These are phyloP conservation scores for Didymella sp. DNA, from an alignment of 2,329 filamentous ascomycete genomes.

Conservation along the genomic window DNA sequence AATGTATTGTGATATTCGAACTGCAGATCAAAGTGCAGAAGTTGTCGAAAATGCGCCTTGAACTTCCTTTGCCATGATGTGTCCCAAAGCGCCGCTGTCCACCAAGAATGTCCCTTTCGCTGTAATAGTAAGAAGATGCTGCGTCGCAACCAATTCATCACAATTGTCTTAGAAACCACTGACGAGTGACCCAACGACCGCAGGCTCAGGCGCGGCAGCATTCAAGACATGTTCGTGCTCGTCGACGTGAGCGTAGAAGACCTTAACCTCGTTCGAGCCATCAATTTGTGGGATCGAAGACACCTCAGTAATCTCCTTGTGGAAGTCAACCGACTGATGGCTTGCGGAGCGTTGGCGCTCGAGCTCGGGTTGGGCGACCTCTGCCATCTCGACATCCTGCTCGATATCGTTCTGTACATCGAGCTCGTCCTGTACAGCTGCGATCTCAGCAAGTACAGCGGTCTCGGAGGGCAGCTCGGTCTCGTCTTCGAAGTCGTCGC, in stretches of 20 bases:
- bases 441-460: conserved; percentile 12
- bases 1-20: background rate
- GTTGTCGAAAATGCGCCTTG: background rate
- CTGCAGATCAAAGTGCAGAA: background rate
- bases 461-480: conserved; percentile 14
- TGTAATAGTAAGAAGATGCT: background rate
- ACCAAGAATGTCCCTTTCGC: background rate
- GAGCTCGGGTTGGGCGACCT: background rate
- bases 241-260: conserved; percentile 2
- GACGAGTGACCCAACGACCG: background rate
- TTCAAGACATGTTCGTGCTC: conserved; percentile 5
- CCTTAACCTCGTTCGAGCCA: conserved; percentile 6
- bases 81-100: background rate
- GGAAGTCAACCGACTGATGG: conserved; percentile 2
- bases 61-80: background rate
- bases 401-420: conserved; percentile 1
- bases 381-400: background rate
- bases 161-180: background rate
- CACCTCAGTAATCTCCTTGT: conserved; percentile 6
- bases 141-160: background rate
- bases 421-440: conserved; percentile 6
- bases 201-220: background rate
- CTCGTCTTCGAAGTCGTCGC: conserved; percentile 1
- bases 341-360: background rate
- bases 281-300: conserved; percentile 5